Evolutionary conservation across 1,284 basidiomycete species (phyloP), one percentile per base, ranked within the genome.

Genomic region (Paramarasmius palmivorus): DNA sequence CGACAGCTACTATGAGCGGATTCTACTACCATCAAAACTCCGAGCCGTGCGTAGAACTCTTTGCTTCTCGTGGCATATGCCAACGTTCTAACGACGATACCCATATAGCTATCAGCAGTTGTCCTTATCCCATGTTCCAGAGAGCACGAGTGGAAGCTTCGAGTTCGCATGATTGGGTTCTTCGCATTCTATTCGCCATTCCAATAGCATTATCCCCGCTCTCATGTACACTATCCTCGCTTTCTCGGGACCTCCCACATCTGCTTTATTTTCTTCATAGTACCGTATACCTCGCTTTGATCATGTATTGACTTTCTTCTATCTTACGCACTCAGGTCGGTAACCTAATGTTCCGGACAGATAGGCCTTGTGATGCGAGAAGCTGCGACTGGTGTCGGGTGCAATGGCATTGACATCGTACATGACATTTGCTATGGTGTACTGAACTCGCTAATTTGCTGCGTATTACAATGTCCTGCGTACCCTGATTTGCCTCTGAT

Each of bases 11-110:
- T 41, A 93, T 94, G 89, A 88, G 82, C 59, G 92, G 92, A 23
- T 96, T 93, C 72, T 98, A 97, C 73, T 97, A 92, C 73, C 95
- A 97, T 73, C 88, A 90, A 74, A 90, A 91, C 64, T 91, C 88
- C 52, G 90, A 93, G 63, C 90, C 90, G 84, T 93, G 65, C 73
- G 88, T 83, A 19, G 23, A 15, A 49, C 25, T 39, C 58, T n/a
- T 50, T 38, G 40, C 53, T 53, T 54, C n/a, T 44, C 7, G 19
- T 32, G n/a, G n/a, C n/a, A n/a, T 58, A 38, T 46, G 46, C 57
- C 49, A 55, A 10, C 4, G 19, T 36, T 35, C 6, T 35, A 23
- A 45, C 23, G 39, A 4, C n/a, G n/a, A n/a, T n/a, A n/a, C 41
- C 15, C 35, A 53, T 40, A 39, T 55, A 39, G 38, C 59, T 88